phyloP scores from a whole-genome alignment of 345 rosid species.

The Ceriops decandra region DNA sequence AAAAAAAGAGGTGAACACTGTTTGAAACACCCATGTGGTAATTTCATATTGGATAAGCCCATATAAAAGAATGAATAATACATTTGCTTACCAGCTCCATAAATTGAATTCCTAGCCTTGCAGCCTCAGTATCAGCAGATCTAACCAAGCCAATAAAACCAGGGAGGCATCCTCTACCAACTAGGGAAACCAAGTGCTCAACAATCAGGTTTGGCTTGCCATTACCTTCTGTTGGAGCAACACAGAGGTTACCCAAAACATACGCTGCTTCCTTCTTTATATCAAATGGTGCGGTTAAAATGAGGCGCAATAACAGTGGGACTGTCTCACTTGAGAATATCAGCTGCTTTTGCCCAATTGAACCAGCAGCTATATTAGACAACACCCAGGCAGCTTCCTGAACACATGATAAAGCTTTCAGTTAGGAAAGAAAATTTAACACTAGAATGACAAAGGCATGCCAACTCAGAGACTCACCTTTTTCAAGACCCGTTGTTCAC shows the following conservation, averaged over 20 bases:
- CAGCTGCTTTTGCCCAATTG: slow-evolving; percentile 73
- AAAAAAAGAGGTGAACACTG: background rate
- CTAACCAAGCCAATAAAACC: slow-evolving; percentile 83
- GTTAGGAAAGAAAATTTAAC: slow-evolving; percentile 6
- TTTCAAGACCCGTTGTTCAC: slow-evolving; percentile 86
- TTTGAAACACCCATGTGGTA: no score
- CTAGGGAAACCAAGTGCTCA: slow-evolving; percentile 74
- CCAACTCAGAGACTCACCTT: slow-evolving; percentile 46
- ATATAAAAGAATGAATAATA: background rate
- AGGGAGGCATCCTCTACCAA: slow-evolving; percentile 69
- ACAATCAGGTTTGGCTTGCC: slow-evolving; percentile 60
- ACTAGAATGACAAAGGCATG: background rate
- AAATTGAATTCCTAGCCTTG: slow-evolving; percentile 89
- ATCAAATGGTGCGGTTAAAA: slow-evolving; percentile 78
- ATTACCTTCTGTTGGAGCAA: slow-evolving; percentile 60
- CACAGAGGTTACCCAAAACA: slow-evolving; percentile 94
- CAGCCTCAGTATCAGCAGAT: slow-evolving; percentile 81
- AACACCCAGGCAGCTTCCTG: slow-evolving; percentile 98
- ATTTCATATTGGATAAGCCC: background rate
- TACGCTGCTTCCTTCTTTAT: slow-evolving; percentile 88
- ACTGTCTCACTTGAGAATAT: slow-evolving; percentile 69
- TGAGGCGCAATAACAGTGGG: slow-evolving; percentile 59
- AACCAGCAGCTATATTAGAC: slow-evolving; percentile 92
- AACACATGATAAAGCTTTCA: slow-evolving; percentile 8
- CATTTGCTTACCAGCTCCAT: slow-evolving; percentile 80